Percentiles rank a stretch among this genome's conserved stretches.
phyloP scores from a whole-genome alignment of 2,329 filamentous ascomycete genomes.

The Ilyonectria robusta region DNA sequence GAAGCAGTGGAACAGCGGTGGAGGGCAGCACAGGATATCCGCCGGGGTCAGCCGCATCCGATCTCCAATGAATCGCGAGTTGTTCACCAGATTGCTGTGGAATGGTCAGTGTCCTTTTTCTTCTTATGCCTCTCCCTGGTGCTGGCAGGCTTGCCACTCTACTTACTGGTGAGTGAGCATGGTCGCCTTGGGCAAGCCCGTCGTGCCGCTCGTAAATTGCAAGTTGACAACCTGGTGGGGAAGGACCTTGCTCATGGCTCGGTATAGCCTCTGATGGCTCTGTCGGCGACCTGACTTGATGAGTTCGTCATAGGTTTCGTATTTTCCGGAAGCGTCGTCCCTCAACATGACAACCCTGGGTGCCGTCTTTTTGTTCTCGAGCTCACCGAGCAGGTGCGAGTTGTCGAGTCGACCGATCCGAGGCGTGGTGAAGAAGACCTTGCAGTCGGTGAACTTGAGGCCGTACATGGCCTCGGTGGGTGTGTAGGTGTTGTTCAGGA shows the following conservation, averaged over 20 bases:
- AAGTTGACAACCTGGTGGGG: slow-evolving; percentile 80
- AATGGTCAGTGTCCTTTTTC: slow-evolving; percentile 24
- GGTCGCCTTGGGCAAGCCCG: slow-evolving; percentile 79
- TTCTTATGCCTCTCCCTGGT: slow-evolving; percentile 2
- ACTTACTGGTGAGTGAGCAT: slow-evolving; percentile 80
- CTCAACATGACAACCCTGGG: slow-evolving; percentile 74
- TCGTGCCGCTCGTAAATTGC: slow-evolving; percentile 84
- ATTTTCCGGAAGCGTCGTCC: slow-evolving; percentile 64
- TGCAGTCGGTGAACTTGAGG: slow-evolving; percentile 79
- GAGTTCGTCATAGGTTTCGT: slow-evolving; percentile 72
- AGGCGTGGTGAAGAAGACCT: slow-evolving; percentile 80
- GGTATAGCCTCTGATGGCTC: slow-evolving; percentile 65
- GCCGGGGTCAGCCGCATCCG: slow-evolving; percentile 77
- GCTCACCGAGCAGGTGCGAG: slow-evolving; percentile 67
- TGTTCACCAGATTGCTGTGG: slow-evolving; percentile 72
- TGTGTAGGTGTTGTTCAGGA: slow-evolving; percentile 88
- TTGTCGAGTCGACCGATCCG: slow-evolving; percentile 78
- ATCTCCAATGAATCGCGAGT: slow-evolving; percentile 80
- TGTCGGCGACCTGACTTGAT: slow-evolving; percentile 66
- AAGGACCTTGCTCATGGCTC: slow-evolving; percentile 68
- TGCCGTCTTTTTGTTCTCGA: slow-evolving; percentile 61
- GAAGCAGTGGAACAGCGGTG: slow-evolving; percentile 89
- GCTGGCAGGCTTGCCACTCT: neutral
- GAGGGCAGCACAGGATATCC: slow-evolving; percentile 84
- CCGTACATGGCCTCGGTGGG: slow-evolving; percentile 80